These are phyloP conservation scores for Vigna reflexopilosa DNA, from an alignment of 306 rosid species.

Conservation along the genomic window DNA sequence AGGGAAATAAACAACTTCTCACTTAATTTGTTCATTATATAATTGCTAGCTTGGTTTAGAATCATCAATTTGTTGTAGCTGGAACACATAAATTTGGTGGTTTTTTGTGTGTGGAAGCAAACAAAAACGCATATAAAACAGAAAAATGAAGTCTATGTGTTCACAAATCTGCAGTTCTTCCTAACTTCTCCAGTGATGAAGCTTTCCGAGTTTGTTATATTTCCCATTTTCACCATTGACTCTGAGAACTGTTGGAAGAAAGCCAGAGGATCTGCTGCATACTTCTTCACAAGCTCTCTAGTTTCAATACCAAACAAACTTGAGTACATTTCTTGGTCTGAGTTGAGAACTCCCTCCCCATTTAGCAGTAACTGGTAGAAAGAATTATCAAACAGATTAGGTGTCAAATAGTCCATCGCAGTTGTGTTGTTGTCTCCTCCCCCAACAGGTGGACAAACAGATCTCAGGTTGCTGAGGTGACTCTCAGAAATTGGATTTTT, in stretches of 20 bases:
- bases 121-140: conserved; percentile 18
- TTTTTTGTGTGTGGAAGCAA: conserved; percentile 16
- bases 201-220: conserved; percentile 68
- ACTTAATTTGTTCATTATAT: conserved; percentile 21
- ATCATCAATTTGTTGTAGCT: conserved; percentile 19
- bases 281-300: conserved; percentile 68
- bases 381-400: conserved; percentile 84
- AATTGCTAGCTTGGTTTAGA: conserved; percentile 20
- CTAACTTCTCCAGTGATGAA: conserved; percentile 75
- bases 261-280: conserved; percentile 70
- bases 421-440: conserved; percentile 67
- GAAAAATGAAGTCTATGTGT: conserved; percentile 55
- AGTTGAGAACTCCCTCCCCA: conserved; percentile 78
- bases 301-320: conserved; percentile 70
- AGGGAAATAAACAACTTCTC: conserved; percentile 9
- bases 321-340: conserved; percentile 86
- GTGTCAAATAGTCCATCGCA: conserved; percentile 81
- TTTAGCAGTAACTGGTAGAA: conserved; percentile 69
- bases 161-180: conserved; percentile 85
- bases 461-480: conserved; percentile 56
- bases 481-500: conserved; percentile 56
- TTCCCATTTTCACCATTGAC: conserved; percentile 91
- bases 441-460: conserved; percentile 63
- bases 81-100: conserved; percentile 27
- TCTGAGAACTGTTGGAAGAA: conserved; percentile 91